Base-by-base conservation (phyloP, 2,329 filamentous ascomycete genomes). In the Eutypella sp. region DNA sequence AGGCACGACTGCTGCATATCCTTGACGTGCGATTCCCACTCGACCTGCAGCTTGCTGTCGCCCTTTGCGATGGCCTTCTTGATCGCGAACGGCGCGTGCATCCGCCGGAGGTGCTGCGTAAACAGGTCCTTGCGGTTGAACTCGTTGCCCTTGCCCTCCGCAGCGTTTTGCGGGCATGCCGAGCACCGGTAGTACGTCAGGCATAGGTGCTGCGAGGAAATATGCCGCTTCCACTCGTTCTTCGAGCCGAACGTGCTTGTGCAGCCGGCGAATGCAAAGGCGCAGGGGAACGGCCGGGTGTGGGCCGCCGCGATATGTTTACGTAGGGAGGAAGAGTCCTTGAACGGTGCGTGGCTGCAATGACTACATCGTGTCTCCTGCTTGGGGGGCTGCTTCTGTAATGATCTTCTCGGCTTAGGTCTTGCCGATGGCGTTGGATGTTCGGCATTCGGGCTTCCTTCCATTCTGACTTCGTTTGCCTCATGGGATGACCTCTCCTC, bases 71-170 rank as follows among this genome's bases (percentile, higher is more conserved):
- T 66, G 9, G 76, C 66, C 57, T 79, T 75, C 58, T 81, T 77
- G 58, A 80, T 82, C 58, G 81, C 75, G 36, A 81, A 80, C 0
- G 85, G 83, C 0, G 85, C 83, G 58, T 99, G 93, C 92, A 97
- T 97, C 40, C 92, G 87, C 13, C 91, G 85, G 13, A 95, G 77
- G 59, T 99, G 92, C 62, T 97, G 92, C 0, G 89, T 92, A 65
- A 96, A 99, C 11, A 99, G 79, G 61, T 97, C 92, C 64, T 96
- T 96, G 57, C 92, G 85, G 65, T 96, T 96, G 67, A 96, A 96
- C 64, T 85, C 81, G 50, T 72, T 72, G 2, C 69, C 68, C 47
- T 72, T 71, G 18, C 68, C 69, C 49, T 73, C 68, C 4, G 64
- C 60, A 2, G 66, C 67, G 46, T 62, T 69, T 49, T 70, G 68